Percentiles rank a stretch among this genome's conserved stretches.
phyloP scores from a whole-genome alignment of 805 yeast species.

The Starmerella potacharoeniae region DNA sequence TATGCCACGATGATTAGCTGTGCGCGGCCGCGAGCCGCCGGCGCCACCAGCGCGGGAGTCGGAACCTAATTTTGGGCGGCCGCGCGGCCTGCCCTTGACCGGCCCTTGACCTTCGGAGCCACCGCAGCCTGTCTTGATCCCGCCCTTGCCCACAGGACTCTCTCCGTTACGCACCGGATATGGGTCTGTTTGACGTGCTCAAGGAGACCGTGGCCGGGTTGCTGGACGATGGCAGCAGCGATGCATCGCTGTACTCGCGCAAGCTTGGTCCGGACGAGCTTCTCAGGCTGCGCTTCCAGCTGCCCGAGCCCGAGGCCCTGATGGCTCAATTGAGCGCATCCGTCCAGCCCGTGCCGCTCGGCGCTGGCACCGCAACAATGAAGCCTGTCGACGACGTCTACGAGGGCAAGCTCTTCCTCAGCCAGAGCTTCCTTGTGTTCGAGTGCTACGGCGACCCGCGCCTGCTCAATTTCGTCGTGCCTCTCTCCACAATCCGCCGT shows the following conservation, averaged over 20 bases:
- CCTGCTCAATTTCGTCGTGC: conserved; percentile 57
- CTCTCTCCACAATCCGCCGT: conserved; percentile 65
- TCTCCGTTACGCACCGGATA: conserved; percentile 9
- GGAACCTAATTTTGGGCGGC: too few relatives aligned
- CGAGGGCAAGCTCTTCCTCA: conserved; percentile 59
- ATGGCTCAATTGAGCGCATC: conserved; percentile 47
- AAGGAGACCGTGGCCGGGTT: conserved; percentile 18
- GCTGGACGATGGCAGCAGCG: conserved; percentile 19
- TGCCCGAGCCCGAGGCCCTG: conserved; percentile 62
- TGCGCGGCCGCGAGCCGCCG: too few relatives aligned
- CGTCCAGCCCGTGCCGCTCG: conserved; percentile 16
- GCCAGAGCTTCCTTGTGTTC: conserved; percentile 67
- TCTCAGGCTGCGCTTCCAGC: conserved; percentile 51
- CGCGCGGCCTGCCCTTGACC: not conserved
- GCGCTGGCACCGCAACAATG: conserved; percentile 13
- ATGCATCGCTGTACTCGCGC: conserved; percentile 21
- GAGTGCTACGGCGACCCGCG: conserved; percentile 57
- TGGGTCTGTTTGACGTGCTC: conserved; percentile 25
- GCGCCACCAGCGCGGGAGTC: too few relatives aligned
- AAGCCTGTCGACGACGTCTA: conserved; percentile 26
- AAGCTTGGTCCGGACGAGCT: conserved; percentile 55
- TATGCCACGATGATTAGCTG: too few relatives aligned
- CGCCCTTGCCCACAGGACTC: conserved; percentile 1
- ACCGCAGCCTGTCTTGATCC: not conserved
- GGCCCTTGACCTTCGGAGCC: not conserved